A percentile compares a stretch with the other conserved stretches of the same genome.
Conservation (phyloP, 1,139 yeast genomes). For the Blastobotrys illinoisensis region DNA sequence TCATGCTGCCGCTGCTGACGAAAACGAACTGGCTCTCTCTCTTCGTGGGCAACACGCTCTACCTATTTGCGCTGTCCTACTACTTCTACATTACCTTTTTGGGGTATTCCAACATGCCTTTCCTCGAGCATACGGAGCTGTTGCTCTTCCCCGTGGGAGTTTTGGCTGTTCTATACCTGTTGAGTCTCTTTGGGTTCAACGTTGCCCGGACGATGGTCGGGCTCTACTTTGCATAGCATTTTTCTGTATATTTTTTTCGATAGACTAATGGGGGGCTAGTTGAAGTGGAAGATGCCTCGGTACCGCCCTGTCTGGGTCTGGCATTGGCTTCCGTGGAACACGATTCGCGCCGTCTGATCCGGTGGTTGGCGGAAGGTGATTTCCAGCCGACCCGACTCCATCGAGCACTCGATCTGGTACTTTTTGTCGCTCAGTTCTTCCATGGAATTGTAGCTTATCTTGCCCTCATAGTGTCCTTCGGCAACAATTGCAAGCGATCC, state of each 20-base stretch:
- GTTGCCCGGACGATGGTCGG: constrained; percentile 65
- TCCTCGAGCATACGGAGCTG: constrained; percentile 58
- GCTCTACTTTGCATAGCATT: constrained; percentile 47
- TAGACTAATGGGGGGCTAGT: not conserved
- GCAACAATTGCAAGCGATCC: constrained; percentile 25
- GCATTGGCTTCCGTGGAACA: constrained; percentile 6
- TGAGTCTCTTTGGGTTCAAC: constrained; percentile 53
- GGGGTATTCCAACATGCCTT: constrained; percentile 82
- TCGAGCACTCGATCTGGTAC: constrained; percentile 21
- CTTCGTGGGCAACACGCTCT: constrained; percentile 71
- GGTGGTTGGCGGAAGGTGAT: constrained; percentile 9
- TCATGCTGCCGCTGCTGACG: constrained; percentile 65
- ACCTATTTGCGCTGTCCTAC: constrained; percentile 65
- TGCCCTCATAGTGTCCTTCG: constrained; percentile 24
- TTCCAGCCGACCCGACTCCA: constrained; percentile 14
- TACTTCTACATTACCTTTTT: constrained; percentile 77
- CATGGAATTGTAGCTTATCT: constrained; percentile 23
- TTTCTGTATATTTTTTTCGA: not conserved
- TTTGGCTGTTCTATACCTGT: constrained; percentile 51
- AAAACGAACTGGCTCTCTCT: constrained; percentile 59
- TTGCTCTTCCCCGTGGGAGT: constrained; percentile 53
- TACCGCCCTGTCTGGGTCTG: constrained; percentile 10
- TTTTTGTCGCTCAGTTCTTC: constrained; percentile 23
- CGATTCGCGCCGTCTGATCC: constrained; percentile 7
- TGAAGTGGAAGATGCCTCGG: constrained; percentile 7